Evolutionary conservation across 1,284 basidiomycete species (phyloP), one percentile per base, ranked within the genome.

Genomic region (Mycosarcoma mackinlayi): DNA sequence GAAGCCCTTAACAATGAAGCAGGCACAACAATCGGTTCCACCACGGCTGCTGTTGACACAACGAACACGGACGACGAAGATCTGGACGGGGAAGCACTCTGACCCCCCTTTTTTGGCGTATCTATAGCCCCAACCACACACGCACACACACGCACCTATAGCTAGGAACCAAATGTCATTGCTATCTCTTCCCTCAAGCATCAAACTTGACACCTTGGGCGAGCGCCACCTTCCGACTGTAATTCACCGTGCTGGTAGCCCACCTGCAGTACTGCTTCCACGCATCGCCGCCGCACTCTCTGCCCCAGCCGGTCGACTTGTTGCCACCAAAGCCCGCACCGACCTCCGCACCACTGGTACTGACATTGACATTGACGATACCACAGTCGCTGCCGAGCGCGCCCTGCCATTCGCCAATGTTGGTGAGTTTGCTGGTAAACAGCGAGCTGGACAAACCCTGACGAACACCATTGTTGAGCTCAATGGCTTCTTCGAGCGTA

Each of bases 261-360:
- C 82, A 85, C 33, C 80, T 57, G 56, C 71, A 76, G 61, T 84
- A 84, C 65, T 95, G 92, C 84, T 94, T 94, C 94, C 94, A 97
- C 23, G 94, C 91, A 83, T 97, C 94, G 42, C 94, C 94, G 31
- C 94, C 94, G 14, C 92, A 93, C 85, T 97, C 94, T 55, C 94
- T 88, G n/a, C 94, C 94, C 93, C 92, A 93, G 60, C 85, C 86
- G 2, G 84, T 85, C 34, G 58, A 89, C 88, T 94, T 94, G 86
- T 95, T 95, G 39, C 94, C 94, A 49, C 93, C 93, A 79, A 96
- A 96, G 0, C 91, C 92, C 8, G 89, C 90, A 48, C 90, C 90
- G 64, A 97, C 96, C 84, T 98, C 94, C 16, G 94, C 94, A 21
- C 94, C 94, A 77, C 90, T 92, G 0, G 93, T 95, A 41, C 92